Percentiles rank a stretch among this genome's conserved stretches.
phyloP scores from a whole-genome alignment of 1,284 basidiomycete species.

The Veloboletus limbatus region DNA sequence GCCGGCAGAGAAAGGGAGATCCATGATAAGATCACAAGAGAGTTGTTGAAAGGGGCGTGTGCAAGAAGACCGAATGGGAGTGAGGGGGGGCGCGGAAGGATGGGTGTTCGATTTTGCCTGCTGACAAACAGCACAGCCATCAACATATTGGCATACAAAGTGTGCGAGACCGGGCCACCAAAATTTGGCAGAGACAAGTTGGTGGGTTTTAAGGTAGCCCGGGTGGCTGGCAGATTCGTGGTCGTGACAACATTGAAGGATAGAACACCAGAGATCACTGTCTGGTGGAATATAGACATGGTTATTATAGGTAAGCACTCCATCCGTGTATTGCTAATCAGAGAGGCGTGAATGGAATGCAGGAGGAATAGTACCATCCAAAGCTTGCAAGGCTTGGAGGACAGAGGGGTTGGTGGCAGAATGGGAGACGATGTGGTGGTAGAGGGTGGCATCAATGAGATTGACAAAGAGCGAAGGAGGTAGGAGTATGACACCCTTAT shows the following conservation, averaged over 20 bases:
- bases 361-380: neutral
- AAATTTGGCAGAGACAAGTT: neutral
- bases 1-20: conserved; percentile 4
- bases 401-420: neutral
- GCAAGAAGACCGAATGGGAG: conserved; percentile 2
- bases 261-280: neutral
- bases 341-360: neutral
- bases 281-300: neutral
- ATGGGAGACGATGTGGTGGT: neutral
- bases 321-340: neutral
- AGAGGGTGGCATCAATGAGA: neutral
- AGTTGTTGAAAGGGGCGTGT: neutral
- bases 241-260: neutral
- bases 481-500: neutral
- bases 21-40: conserved; percentile 2
- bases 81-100: neutral
- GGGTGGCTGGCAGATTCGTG: neutral
- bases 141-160: conserved; percentile 7
- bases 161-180: conserved; percentile 18
- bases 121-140: conserved; percentile 11
- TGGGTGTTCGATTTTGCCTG: conserved; percentile 8
- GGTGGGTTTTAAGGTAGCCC: neutral
- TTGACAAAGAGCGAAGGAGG: neutral
- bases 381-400: neutral
- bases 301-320: neutral